Evolutionary conservation across 2,329 filamentous ascomycete genomes (phyloP), one percentile per base, ranked within the genome.

Genomic region (Alternaria postmessia): DNA sequence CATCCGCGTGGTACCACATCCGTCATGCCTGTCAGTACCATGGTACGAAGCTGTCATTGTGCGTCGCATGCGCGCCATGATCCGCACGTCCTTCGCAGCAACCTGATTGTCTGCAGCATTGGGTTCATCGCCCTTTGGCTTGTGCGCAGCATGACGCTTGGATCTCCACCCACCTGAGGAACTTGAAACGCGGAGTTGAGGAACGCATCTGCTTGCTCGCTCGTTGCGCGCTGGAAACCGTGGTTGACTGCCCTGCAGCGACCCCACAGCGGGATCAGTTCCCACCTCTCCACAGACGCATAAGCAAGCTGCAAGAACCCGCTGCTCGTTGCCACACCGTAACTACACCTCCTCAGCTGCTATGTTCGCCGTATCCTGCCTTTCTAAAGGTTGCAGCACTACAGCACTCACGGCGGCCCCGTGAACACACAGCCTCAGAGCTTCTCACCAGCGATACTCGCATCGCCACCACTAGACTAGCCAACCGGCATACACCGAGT

Each of bases 41-140:
- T 65, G 65, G 54, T 54, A 68, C 65, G 57, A 55, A 30, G 32
- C 51, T 51, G 51, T 59, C 59, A 60, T 61, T 16, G 30, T 59
- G 54, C 46, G 32, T 56, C 2, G 51, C 42, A 48, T 54, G 49
- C 39, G 53, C 61, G 53, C 36, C 36, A 20, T 26, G 16, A 24
- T 7, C 7, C 18, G 44, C 44, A 51, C 36, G 11, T 49, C 44
- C 20, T 28, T 38, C 36, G 34, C 54, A 30, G 14, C 54, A 56
- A 28, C n/a, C 6, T 30, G 20, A 24, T 51, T 28, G 32, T 11
- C 24, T 24, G 28, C 24, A 11, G 34, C 14, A 51, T 32, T 39
- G 32, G 24, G 34, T 16, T 4, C 22, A 51, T 51, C 16, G 28
- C 24, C 36, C 7, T 41, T 22, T 51, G 22, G 49, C 22, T 34